Conservation (phyloP, 257 asterid species). For the Henckelia pumila region DNA sequence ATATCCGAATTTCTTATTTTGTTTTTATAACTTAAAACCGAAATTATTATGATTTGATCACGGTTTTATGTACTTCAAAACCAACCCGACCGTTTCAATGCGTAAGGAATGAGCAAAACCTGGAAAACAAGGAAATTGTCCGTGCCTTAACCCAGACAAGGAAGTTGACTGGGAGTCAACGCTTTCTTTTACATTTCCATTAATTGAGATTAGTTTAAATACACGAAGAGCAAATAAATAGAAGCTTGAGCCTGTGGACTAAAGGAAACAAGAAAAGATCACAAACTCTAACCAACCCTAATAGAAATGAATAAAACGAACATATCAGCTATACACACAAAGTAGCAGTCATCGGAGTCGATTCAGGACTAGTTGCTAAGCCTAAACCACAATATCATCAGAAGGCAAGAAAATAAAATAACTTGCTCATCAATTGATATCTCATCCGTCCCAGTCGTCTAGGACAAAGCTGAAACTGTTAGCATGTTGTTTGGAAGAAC, state of each 20-base stretch:
- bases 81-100: no score
- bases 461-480: slow-evolving; percentile 24
- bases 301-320: background rate
- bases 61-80: no score
- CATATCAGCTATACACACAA: background rate
- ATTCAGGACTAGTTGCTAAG: background rate
- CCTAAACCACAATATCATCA: background rate
- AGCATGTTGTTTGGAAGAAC: slow-evolving; percentile 23
- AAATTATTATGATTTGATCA: no score
- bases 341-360: background rate
- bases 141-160: background rate
- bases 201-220: background rate
- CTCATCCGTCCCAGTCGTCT: background rate
- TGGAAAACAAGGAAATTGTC: no score
- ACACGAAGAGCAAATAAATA: background rate
- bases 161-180: background rate
- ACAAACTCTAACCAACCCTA: background rate
- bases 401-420: background rate
- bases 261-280: background rate
- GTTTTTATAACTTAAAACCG: no score
- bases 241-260: background rate
- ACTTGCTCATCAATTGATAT: background rate
- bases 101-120: no score
- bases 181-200: background rate
- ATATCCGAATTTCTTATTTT: no score